Evolutionary conservation across 192 early-diverging fungal species (phyloP), one percentile per base, ranked within the genome.

Genomic region (Backusella australiensis): DNA sequence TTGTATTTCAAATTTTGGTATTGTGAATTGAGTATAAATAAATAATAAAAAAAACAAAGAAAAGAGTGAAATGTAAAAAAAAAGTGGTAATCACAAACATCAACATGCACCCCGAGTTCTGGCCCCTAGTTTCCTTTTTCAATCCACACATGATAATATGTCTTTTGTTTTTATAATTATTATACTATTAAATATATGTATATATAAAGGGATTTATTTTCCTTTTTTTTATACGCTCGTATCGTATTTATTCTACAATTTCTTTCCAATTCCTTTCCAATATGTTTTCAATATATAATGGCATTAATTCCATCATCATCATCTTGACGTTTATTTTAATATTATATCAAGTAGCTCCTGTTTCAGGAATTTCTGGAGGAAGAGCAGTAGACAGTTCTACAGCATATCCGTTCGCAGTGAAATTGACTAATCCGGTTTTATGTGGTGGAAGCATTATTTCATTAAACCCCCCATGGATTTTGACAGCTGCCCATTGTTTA

Each of bases 401-500:
- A 8, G 6, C 1, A 6, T 75, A 44, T 46, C 74, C 74, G 21
- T 75, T 75, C 26, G 26, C 35, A 34, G 74, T 67, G 6, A 75
- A 39, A 65, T 38, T 75, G 36, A 65, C 59, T 1, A 35, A 35
- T 19, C 74, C 74, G 12, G 21, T 44, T 17, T 32, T 75, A 34
- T 75, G 74, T 46, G 74, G 74, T 34, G 65, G 74, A 21, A 67
- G 21, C 14, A 67, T 75, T 6, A 49, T 75, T 12, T 75, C 74
- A 35, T 34, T 75, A 32, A 34, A 75, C 14, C 74, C 74, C 26
- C 26, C 74, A 44, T 66, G 56, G 41, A 9, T 75, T 5, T n/a
- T 75, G 7, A 75, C 74, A 75, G 74, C 74, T 0, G 74, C 74
- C 1, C 74, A 75, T 42, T 75, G 74, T 75, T 17, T 75, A 46